A percentile compares a stretch with the other conserved stretches of the same genome.
phyloP scores from a whole-genome alignment of 2,329 filamentous ascomycete genomes.

The Hirsutella thompsonii region DNA sequence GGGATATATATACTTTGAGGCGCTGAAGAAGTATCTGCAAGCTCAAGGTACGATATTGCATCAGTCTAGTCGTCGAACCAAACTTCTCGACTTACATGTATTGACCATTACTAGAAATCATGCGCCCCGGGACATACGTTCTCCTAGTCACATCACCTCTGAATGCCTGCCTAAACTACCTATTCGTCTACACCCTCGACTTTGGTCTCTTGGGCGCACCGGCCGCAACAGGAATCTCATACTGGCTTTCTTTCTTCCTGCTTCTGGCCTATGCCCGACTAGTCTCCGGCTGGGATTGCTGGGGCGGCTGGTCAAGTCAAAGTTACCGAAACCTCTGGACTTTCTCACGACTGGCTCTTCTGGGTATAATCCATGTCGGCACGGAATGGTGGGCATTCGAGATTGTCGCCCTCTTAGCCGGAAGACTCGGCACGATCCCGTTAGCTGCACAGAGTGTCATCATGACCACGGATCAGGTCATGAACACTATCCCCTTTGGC shows the following conservation, averaged over 20 bases:
- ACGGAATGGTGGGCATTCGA: constrained; percentile 96
- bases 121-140: constrained; percentile 70
- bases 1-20: constrained; percentile 80
- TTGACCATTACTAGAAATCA: constrained; percentile 33
- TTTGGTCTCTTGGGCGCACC: constrained; percentile 70
- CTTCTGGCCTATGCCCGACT: constrained; percentile 63
- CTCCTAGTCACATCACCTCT: constrained; percentile 71
- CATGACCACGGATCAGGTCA: constrained; percentile 78
- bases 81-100: too few relatives aligned
- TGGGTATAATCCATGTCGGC: constrained; percentile 73
- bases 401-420: constrained; percentile 74
- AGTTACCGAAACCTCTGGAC: constrained; percentile 51
- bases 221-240: constrained; percentile 69
- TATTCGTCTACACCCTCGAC: constrained; percentile 60
- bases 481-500: constrained; percentile 79
- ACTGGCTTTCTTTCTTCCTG: constrained; percentile 72
- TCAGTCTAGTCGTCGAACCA: too few relatives aligned
- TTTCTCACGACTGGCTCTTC: constrained; percentile 60
- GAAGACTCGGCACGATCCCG: constrained; percentile 64
- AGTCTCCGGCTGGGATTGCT: constrained; percentile 60
- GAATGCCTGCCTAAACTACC: constrained; percentile 67
- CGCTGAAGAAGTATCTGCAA: constrained; percentile 77
- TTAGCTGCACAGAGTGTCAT: constrained; percentile 78
- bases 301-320: constrained; percentile 60
- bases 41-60: constrained; percentile 49